Percentiles rank a stretch among this genome's conserved stretches.
Evolutionary conservation across 2,329 filamentous ascomycete species (phyloP).

Genomic region (Aspergillus clavatus): DNA sequence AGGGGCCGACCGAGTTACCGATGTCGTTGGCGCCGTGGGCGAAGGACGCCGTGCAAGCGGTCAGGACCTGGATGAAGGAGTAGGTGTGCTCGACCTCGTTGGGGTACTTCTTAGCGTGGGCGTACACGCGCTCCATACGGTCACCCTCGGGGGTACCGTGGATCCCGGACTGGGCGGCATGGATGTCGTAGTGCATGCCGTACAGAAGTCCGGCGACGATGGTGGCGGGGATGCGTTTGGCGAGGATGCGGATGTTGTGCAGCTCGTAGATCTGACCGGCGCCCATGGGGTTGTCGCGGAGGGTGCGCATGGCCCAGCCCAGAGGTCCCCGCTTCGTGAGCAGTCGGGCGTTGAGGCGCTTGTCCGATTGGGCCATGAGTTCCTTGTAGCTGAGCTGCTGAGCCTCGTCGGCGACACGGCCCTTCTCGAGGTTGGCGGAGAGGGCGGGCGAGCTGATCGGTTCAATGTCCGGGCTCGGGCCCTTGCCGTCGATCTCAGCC

Average conservation of each 20-base stretch:
- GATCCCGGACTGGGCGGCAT: constrained; percentile 67
- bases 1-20: constrained; percentile 64
- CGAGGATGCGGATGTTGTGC: constrained; percentile 60
- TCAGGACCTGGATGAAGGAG: constrained; percentile 52
- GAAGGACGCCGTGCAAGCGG: constrained; percentile 48
- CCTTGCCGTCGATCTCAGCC: constrained; percentile 45
- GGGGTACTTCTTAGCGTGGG: constrained; percentile 58
- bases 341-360: constrained; percentile 59
- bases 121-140: constrained; percentile 66
- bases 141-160: constrained; percentile 66
- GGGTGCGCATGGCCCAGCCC: constrained; percentile 77
- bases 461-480: constrained; percentile 27
- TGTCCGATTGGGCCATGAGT: constrained; percentile 54
- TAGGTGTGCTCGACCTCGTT: constrained; percentile 64
- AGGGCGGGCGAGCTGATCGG: constrained; percentile 18
- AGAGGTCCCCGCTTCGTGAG: constrained; percentile 60
- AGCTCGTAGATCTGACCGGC: constrained; percentile 69
- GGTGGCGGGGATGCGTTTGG: constrained; percentile 65
- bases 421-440: constrained; percentile 30
- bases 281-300: constrained; percentile 69
- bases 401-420: constrained; percentile 45
- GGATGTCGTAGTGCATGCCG: constrained; percentile 76
- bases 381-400: constrained; percentile 57
- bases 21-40: constrained; percentile 73
- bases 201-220: constrained; percentile 62